These are phyloP conservation scores for Stemphylium vesicarium DNA, from an alignment of 2,329 filamentous ascomycete species.

Conservation along the genomic window DNA sequence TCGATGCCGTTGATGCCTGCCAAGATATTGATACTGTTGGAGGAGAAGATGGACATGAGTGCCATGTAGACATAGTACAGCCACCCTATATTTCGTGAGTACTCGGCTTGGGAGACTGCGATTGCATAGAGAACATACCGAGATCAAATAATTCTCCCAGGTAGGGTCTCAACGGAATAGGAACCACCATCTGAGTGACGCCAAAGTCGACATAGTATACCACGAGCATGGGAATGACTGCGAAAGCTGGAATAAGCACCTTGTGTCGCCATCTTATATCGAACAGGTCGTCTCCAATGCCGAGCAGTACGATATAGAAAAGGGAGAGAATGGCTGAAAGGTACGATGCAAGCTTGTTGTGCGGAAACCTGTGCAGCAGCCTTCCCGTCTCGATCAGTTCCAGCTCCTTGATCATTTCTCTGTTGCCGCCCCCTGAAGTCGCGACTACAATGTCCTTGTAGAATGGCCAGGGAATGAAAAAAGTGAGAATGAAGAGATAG, in stretches of 20 bases:
- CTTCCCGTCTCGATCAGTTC: slow-evolving; percentile 80
- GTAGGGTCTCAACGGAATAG: slow-evolving; percentile 81
- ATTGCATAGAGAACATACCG: slow-evolving; percentile 43
- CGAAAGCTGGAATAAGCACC: slow-evolving; percentile 94
- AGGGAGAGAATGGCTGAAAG: slow-evolving; percentile 92
- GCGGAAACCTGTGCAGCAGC: slow-evolving; percentile 88
- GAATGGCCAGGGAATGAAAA: slow-evolving; percentile 96
- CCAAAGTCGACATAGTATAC: slow-evolving; percentile 99
- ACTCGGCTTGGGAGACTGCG: not conserved
- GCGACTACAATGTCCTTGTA: slow-evolving; percentile 97
- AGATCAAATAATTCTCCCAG: slow-evolving; percentile 86
- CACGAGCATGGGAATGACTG: slow-evolving; percentile 89
- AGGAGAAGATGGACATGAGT: slow-evolving; percentile 93
- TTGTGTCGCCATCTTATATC: slow-evolving; percentile 99
- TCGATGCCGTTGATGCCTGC: slow-evolving; percentile 99
- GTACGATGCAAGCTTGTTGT: slow-evolving; percentile 96
- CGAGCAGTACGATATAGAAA: slow-evolving; percentile 87
- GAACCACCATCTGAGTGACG: slow-evolving; percentile 93
- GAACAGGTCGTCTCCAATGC: slow-evolving; percentile 94
- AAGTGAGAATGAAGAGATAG: slow-evolving; percentile 85
- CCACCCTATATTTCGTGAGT: slow-evolving; percentile 47
- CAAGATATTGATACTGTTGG: slow-evolving; percentile 99
- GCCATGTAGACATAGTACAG: slow-evolving; percentile 97
- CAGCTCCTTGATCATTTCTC: slow-evolving; percentile 79
- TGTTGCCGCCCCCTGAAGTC: slow-evolving; percentile 90